Conservation (phyloP, 768 basidiomycete genomes). For the Amanita jacksonii region DNA sequence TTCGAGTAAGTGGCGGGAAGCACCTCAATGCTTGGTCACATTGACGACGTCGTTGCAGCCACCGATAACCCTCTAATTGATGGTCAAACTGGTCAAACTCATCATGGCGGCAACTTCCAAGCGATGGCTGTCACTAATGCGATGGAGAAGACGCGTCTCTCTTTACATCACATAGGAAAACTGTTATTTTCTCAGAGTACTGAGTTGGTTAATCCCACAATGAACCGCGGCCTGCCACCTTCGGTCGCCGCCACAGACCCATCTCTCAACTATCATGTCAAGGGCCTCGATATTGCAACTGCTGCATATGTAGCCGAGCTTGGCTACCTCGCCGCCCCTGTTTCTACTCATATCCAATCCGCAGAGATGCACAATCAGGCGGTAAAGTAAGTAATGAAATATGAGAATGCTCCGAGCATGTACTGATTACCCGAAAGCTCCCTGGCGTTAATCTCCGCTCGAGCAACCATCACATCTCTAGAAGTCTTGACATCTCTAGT, state of each 20-base stretch:
- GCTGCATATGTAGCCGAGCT: constrained; percentile 75
- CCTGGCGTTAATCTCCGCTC: constrained; percentile 62
- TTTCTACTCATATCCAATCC: constrained; percentile 72
- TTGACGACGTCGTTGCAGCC: constrained; percentile 29
- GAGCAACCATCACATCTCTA: constrained; percentile 60
- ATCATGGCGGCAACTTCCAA: constrained; percentile 86
- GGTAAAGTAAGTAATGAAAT: constrained; percentile 48
- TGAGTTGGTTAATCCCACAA: constrained; percentile 69
- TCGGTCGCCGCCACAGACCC: constrained; percentile 67
- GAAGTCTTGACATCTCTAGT: constrained; percentile 63
- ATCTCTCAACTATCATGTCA: constrained; percentile 67
- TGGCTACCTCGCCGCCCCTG: constrained; percentile 68
- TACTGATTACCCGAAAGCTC: constrained; percentile 23
- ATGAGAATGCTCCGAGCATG: constrained; percentile 4
- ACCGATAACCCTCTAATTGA: constrained; percentile 81
- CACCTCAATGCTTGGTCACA: too few species aligned
- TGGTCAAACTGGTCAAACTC: constrained; percentile 50
- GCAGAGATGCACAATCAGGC: constrained; percentile 85
- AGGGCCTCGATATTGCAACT: constrained; percentile 75
- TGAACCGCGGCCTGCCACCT: constrained; percentile 74
- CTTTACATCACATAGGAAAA: constrained; percentile 61
- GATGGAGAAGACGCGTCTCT: constrained; percentile 81
- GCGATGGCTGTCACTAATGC: constrained; percentile 69
- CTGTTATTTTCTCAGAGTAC: constrained; percentile 62
- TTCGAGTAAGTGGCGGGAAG: constrained; percentile 41